Evolutionary conservation across 257 asterid species (phyloP), one percentile per base, ranked within the genome.

Genomic region (Anisodus acutangulus): DNA sequence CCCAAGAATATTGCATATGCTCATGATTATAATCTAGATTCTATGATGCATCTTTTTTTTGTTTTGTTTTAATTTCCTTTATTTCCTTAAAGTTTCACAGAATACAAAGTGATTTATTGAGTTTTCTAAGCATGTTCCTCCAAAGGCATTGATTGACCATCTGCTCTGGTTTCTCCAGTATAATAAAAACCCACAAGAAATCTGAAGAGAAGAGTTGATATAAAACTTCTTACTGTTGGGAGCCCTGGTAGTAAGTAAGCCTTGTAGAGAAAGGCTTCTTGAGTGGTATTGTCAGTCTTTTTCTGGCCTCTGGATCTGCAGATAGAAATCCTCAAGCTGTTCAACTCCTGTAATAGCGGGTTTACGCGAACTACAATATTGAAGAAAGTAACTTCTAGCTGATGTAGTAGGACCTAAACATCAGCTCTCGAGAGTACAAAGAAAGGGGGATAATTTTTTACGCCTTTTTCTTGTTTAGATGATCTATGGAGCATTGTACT

Each of bases 1-100:
- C 91, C 85, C 79, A 68, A 85, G 41, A 76, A 72, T 31, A 72
- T 17, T 71, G 39, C 39, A 16, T 58, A 71, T 71, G 17, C 37
- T 71, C 55, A 10, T 9, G 17, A 45, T 45, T 2, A 70, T 70
- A 71, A n/a, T 72, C 11, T 47, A 9, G 41, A 72, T 72, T 5
- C 19, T 47, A 72, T 49, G 80, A 19, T 72, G 58, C n/a, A 51
- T 72, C n/a, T 47, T 72, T 72, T 47, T 45, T 2, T n/a, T 5
- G 4, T n/a, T 5, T 45, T 4, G 26, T 26, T 31, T 31, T 11
- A 17, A 35, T 66, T 72, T 72, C 59, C 79, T 72, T n/a, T 47
- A n/a, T 47, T 72, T 72, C 10, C 6, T 72, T 9, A 47, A n/a
- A 72, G 47, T 47, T 60, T 11, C 37, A 72, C 58, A 19, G 43